A percentile compares a stretch with the other conserved stretches of the same genome.
phyloP scores from a whole-genome alignment of 2,329 filamentous ascomycete genomes.

The Pseudogymnoascus sp. region DNA sequence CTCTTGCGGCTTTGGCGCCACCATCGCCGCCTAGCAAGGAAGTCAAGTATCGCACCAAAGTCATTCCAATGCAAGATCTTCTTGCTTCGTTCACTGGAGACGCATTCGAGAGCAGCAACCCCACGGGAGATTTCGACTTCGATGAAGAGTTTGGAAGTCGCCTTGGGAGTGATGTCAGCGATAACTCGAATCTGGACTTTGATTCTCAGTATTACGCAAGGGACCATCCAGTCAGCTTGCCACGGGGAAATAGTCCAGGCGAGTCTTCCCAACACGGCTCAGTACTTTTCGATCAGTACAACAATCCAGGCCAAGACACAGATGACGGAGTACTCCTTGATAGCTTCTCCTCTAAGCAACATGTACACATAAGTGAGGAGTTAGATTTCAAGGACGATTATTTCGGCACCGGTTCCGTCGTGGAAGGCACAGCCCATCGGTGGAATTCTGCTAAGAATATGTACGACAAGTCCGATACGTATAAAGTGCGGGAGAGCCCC shows the following conservation, averaged over 20 bases:
- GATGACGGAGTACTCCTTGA: constrained; percentile 41
- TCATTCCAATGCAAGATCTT: constrained; percentile 80
- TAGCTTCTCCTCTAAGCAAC: constrained; percentile 32
- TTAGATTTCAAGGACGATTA: constrained; percentile 72
- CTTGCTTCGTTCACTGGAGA: constrained; percentile 86
- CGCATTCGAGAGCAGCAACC: constrained; percentile 60
- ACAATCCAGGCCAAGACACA: constrained; percentile 31
- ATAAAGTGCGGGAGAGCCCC: constrained; percentile 58
- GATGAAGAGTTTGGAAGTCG: constrained; percentile 56
- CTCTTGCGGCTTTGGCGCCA: constrained; percentile 73
- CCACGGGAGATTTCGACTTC: constrained; percentile 55
- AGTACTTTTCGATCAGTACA: constrained; percentile 22
- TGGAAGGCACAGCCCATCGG: constrained; percentile 62
- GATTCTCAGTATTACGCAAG: constrained; percentile 44
- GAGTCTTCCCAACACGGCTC: constrained; percentile 17
- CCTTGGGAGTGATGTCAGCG: constrained; percentile 38
- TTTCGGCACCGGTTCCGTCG: constrained; percentile 56
- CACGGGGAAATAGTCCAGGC: constrained; percentile 44
- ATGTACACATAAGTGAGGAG: constrained; percentile 50
- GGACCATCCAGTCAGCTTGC: constrained; percentile 20
- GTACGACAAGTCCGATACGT: constrained; percentile 59
- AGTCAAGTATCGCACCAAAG: constrained; percentile 77
- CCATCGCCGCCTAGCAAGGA: constrained; percentile 76
- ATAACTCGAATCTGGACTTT: constrained; percentile 34
- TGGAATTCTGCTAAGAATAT: constrained; percentile 75